These are phyloP conservation scores for Sporisorium sorghi DNA, from an alignment of 1,284 basidiomycete genomes.

Conservation along the genomic window DNA sequence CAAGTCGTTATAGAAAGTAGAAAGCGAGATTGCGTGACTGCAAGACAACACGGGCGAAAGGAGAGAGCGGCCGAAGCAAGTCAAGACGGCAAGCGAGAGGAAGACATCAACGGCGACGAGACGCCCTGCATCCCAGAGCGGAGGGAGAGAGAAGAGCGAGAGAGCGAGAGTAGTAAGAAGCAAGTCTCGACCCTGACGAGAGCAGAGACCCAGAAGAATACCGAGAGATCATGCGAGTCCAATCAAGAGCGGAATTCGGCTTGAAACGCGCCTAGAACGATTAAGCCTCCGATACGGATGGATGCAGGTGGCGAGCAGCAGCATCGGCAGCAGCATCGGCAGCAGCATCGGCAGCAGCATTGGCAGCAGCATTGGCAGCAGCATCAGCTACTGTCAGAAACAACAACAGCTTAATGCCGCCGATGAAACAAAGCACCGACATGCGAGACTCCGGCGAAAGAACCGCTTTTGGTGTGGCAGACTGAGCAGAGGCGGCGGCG, in stretches of 20 bases:
- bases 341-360: no score
- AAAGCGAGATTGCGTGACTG: no score
- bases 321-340: background rate
- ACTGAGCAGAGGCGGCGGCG: no score
- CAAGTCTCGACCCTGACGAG: slow-evolving; percentile 9
- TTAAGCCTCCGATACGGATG: background rate
- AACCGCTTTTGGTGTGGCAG: no score
- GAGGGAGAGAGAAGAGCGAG: background rate
- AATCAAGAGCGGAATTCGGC: slow-evolving; percentile 14
- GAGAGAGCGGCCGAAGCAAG: background rate
- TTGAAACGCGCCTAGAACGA: background rate
- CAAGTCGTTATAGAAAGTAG: background rate
- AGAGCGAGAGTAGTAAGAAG: background rate
- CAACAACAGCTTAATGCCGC: no score
- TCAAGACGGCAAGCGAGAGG: background rate
- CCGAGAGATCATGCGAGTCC: slow-evolving; percentile 15
- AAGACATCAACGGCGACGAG: background rate
- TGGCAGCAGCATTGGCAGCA: background rate
- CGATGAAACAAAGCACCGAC: background rate
- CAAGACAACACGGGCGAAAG: background rate
- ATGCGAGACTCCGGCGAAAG: background rate
- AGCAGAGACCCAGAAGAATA: slow-evolving; percentile 9
- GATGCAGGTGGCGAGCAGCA: background rate
- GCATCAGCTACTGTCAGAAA: background rate
- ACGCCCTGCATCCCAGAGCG: background rate